Conservation (phyloP, 768 basidiomycete species). For the Leccinum fibrillosum region DNA sequence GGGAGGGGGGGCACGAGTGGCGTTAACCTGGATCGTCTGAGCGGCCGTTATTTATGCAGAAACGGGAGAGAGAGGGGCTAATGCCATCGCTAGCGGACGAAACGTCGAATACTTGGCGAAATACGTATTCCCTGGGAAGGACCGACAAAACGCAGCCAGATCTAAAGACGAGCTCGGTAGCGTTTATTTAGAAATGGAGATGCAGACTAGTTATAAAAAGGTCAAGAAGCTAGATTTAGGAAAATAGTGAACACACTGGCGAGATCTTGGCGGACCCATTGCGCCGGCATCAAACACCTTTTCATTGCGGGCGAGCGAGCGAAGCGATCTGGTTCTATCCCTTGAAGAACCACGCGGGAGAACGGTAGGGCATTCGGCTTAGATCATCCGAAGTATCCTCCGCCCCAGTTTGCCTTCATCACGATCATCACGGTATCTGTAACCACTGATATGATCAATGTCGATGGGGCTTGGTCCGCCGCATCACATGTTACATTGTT, state of each 20-base stretch:
- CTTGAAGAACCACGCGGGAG: conserved; percentile 10
- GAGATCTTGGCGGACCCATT: conserved; percentile 6
- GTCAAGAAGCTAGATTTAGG: conserved; percentile 25
- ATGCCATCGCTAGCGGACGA: conserved; percentile 20
- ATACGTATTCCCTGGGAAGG: conserved; percentile 33
- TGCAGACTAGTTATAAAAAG: conserved; percentile 21
- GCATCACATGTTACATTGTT: background rate
- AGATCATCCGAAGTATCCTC: conserved; percentile 9
- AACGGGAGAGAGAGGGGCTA: conserved; percentile 14
- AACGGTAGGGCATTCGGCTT: conserved; percentile 7
- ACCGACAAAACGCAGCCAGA: conserved; percentile 19
- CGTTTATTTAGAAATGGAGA: conserved; percentile 30
- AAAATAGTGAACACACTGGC: conserved; percentile 11
- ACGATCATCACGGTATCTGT: conserved; percentile 16
- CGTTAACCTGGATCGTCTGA: background rate
- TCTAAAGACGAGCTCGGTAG: conserved; percentile 21
- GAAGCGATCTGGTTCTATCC: conserved; percentile 14
- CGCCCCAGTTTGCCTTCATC: background rate
- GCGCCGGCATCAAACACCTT: conserved; percentile 23
- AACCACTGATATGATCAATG: background rate
- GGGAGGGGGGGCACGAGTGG: conserved; percentile 12
- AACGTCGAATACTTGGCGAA: conserved; percentile 29
- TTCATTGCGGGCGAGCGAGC: conserved; percentile 14
- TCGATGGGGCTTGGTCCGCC: background rate
- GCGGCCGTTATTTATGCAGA: conserved; percentile 30